Evolutionary conservation across 768 basidiomycete genomes (phyloP).

Genomic region (Gloeopeniophorella convolvens): DNA sequence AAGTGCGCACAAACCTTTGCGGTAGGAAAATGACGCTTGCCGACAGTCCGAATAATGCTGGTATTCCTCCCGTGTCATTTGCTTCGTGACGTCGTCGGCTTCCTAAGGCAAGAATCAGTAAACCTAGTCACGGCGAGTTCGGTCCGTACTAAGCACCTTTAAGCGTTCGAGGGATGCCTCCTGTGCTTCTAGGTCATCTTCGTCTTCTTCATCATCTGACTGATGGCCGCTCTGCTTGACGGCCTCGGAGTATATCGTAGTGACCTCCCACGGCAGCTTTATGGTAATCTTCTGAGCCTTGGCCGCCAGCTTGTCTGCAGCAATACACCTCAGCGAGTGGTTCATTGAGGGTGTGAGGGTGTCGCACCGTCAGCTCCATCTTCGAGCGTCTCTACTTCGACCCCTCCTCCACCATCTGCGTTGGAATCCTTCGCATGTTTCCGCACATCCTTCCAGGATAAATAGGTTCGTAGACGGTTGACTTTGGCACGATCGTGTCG

Average conservation of each 20-base stretch:
- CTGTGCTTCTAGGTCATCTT: slow-evolving; percentile 92
- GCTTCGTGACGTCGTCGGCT: slow-evolving; percentile 89
- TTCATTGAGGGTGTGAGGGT: background rate
- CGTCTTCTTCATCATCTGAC: slow-evolving; percentile 93
- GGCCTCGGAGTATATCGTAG: slow-evolving; percentile 86
- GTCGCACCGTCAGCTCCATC: slow-evolving; percentile 72
- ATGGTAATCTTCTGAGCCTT: slow-evolving; percentile 93
- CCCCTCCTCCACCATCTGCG: slow-evolving; percentile 71
- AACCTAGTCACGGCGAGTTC: background rate
- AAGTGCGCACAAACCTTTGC: slow-evolving; percentile 63
- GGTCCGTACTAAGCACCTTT: slow-evolving; percentile 50
- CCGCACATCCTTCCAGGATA: slow-evolving; percentile 96
- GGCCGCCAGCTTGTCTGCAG: slow-evolving; percentile 64
- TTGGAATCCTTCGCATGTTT: slow-evolving; percentile 91
- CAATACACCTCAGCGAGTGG: background rate
- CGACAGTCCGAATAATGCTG: slow-evolving; percentile 96
- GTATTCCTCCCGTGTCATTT: slow-evolving; percentile 97
- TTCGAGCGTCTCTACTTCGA: slow-evolving; percentile 78
- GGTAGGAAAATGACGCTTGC: slow-evolving; percentile 94
- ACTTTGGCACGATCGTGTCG: slow-evolving; percentile 92
- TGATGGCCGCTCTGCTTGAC: slow-evolving; percentile 41
- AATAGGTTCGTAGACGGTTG: slow-evolving; percentile 85
- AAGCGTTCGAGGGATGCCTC: slow-evolving; percentile 88
- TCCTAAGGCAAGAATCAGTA: slow-evolving; percentile 42
- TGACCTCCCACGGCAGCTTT: slow-evolving; percentile 94